A percentile compares a stretch with the other conserved stretches of the same genome.
These are phyloP conservation scores for Fusarium verrucosum DNA, from an alignment of 2,329 filamentous ascomycete genomes.

Conservation along the genomic window DNA sequence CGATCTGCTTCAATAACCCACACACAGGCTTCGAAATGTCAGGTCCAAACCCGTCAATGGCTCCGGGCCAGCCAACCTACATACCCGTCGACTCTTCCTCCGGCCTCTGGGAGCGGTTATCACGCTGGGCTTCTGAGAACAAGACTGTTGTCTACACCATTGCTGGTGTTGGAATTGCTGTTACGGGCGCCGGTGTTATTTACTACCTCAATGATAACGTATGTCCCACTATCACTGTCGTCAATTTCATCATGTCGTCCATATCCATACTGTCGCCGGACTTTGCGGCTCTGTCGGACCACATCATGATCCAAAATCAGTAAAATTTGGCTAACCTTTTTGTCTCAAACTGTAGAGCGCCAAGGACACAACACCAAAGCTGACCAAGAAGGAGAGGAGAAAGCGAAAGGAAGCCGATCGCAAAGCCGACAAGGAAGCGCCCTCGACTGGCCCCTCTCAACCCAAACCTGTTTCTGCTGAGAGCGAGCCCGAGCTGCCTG, in stretches of 20 bases:
- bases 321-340: conserved; percentile 26
- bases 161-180: conserved; percentile 90
- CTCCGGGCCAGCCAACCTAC: conserved; percentile 55
- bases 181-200: conserved; percentile 88
- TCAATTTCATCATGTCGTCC: conserved; percentile 6
- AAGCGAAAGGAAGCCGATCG: conserved; percentile 83
- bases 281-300: conserved; percentile 29
- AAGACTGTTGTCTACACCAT: conserved; percentile 96
- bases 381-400: conserved; percentile 88
- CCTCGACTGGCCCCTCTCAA: conserved; percentile 50
- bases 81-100: conserved; percentile 66
- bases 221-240: conserved; percentile 38
- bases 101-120: conserved; percentile 88
- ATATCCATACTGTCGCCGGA: conserved; percentile 6
- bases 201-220: conserved; percentile 81
- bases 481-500: conserved; percentile 73
- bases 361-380: conserved; percentile 69
- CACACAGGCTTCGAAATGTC: conserved; percentile 51
- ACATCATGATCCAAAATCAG: conserved; percentile 12
- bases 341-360: conserved; percentile 50
- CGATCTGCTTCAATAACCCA: conserved; percentile 39
- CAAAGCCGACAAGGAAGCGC: conserved; percentile 59
- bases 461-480: conserved; percentile 64
- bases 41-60: conserved; percentile 59
- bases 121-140: conserved; percentile 93